Evolutionary conservation across 169 alveolate genomes (phyloP), one percentile per base, ranked within the genome.

Genomic region (Eimeria praecox): DNA sequence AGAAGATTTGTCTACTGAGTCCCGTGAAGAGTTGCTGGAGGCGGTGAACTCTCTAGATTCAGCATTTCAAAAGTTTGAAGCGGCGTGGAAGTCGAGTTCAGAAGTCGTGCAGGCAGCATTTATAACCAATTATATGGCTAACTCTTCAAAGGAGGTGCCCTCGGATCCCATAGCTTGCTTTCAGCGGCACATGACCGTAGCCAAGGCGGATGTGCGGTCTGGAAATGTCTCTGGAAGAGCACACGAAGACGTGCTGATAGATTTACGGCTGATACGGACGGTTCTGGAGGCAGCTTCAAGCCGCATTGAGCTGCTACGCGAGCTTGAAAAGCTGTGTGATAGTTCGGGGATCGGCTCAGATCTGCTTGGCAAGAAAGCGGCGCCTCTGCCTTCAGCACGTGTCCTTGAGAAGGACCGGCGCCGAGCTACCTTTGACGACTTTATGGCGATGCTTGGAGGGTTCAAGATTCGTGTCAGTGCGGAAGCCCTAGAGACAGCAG

Each of bases 311-410:
- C 87, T 77, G 64, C 87, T 77, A 3, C 9, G 40, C 35, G 64
- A 24, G 38, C 20, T 77, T 77, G 87, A 77, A 46, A 44, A 42
- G 59, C 40, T 77, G 87, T 77, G 87, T 46, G 62, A 77, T 27
- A 24, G 14, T 5, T 22, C 64, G 42, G 87, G 87, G 4, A 77
- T 77, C 87, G 87, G 87, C 87, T 77, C 87, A 18, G 40, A 16
- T 33, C 87, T 77, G 54, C 87, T 77, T 77, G 87, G 87, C 64
- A 77, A 40, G 38, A 22, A 77, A 42, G 64, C 87, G 87, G 87
- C 35, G 35, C 64, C 87, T 3, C 87, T 77, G 62, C 87, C 64
- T 77, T 62, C 64, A n/a, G 30, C 2, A 38, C 27, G 10, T 38
- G 27, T 27, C 22, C 87, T 77, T 42, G 38, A 10, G 35, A 9